phyloP scores from a whole-genome alignment of 192 early-diverging fungal species.

The Linnemannia zychae region DNA sequence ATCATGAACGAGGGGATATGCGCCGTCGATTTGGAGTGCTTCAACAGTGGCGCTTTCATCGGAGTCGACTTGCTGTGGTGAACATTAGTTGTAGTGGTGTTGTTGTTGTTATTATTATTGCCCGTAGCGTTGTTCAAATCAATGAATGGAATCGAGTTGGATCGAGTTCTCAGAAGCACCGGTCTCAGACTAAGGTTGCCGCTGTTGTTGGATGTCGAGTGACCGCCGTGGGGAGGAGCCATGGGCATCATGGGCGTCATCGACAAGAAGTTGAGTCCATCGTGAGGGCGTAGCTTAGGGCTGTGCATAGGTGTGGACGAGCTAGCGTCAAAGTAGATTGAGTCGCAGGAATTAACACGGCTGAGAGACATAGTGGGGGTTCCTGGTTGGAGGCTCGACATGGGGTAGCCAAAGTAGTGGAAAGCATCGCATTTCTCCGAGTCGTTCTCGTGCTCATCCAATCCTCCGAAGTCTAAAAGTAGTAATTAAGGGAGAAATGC shows the following conservation, averaged over 20 bases:
- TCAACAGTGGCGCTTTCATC: conserved; percentile 32
- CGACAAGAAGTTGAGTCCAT: conserved; percentile 47
- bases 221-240: conserved; percentile 40
- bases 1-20: conserved; percentile 54
- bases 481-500: neutral
- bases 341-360: conserved; percentile 55
- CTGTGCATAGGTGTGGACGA: conserved; percentile 43
- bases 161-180: conserved; percentile 25
- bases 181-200: conserved; percentile 18
- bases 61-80: conserved; percentile 30
- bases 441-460: conserved; percentile 33
- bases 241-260: conserved; percentile 57
- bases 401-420: conserved; percentile 55
- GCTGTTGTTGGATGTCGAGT: neutral
- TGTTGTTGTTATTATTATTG: neutral
- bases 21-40: conserved; percentile 44
- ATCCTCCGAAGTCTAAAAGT: conserved; percentile 46
- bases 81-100: neutral
- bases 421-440: conserved; percentile 47
- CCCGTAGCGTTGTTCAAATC: conserved; percentile 25
- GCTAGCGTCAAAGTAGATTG: conserved; percentile 50
- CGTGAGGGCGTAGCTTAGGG: conserved; percentile 49
- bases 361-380: conserved; percentile 45
- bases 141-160: conserved; percentile 45
- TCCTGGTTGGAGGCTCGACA: conserved; percentile 28